Base-by-base conservation (phyloP, 2,329 filamentous ascomycete species). In the Lasiodiplodia gonubiensis region DNA sequence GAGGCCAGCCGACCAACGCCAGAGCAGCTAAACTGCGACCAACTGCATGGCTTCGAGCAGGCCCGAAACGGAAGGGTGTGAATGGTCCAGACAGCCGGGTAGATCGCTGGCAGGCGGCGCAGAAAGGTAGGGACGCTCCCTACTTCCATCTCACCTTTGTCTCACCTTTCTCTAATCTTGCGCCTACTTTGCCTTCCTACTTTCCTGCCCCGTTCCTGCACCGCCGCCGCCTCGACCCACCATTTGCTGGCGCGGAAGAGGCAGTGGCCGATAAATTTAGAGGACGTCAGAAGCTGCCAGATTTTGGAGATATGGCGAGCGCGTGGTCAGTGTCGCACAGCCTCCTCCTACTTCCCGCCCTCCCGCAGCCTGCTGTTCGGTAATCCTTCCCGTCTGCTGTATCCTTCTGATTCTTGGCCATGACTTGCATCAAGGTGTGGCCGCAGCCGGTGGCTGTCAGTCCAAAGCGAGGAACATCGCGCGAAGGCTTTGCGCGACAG, bases 41-140 rank as follows among this genome's bases (percentile, higher is more conserved):
- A 39, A 30, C 37, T 25, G 37, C 6, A 5, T 46, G 55, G n/a
- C 27, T 8, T 30, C 27, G 30, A 33, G 30, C 30, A 33, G 30
- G 30, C 30, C 30, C n/a, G 42, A 21, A 11, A 46, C 10, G 42
- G 42, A 46, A 14, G 18, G 42, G 27, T 54, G 27, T 54, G 57
- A 12, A 5, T 23, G 27, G 57, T 27, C 57, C 57, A 5, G n/a
- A 27, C 18, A 39, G 30, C 23, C 30, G 57, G 54, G 37, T 49
- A 46, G 23, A 14, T 18, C 30, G 39, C 10, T n/a, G 14, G 30
- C 4, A 35, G 42, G 59, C 27, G 23, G 42, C 46, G 46, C 27
- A 63, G 25, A 61, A 48, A 48, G 46, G 59, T 63, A 63, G 59
- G 59, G 59, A 63, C 59, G 46, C 59, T 23, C 59, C 59, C 59